These are phyloP conservation scores for Sequoia sempervirens DNA, from an alignment of 75 land plant species.

Conservation along the genomic window DNA sequence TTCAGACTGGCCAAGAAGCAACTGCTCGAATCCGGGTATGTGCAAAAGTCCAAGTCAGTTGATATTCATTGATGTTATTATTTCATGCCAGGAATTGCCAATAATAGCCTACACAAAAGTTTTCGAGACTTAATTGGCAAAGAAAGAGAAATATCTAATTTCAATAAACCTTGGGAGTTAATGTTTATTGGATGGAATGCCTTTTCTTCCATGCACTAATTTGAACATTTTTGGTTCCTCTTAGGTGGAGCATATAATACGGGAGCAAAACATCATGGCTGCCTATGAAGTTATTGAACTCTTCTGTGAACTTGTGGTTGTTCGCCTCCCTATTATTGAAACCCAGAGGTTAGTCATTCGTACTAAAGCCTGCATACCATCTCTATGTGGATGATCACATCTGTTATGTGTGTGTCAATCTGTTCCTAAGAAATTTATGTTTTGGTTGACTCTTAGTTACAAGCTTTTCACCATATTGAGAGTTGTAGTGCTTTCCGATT, in stretches of 20 bases:
- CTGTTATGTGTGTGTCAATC: background rate
- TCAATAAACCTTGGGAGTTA: background rate
- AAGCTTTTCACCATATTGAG: background rate
- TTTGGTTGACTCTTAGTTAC: background rate
- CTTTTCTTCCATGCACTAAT: background rate
- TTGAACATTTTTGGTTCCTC: background rate
- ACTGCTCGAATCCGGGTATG: constrained; percentile 79
- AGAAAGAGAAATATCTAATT: background rate
- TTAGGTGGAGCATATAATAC: constrained; percentile 73
- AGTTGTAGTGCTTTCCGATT: background rate
- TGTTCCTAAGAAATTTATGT: background rate
- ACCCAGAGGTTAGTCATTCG: constrained; percentile 52
- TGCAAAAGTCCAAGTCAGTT: background rate
- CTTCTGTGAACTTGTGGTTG: constrained; percentile 78
- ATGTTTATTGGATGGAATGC: background rate
- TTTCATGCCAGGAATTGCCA: background rate
- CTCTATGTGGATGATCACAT: background rate
- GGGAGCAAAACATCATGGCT: constrained; percentile 84
- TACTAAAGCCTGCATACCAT: background rate
- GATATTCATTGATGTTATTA: background rate
- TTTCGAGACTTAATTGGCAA: background rate
- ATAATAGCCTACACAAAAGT: background rate
- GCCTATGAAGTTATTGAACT: constrained; percentile 83
- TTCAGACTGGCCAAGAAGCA: constrained; percentile 87
- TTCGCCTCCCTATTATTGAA: constrained; percentile 83